Percentiles rank a stretch among this genome's conserved stretches.
These are phyloP conservation scores for Calonectria pauciramosa DNA, from an alignment of 2,329 filamentous ascomycete genomes.

Conservation along the genomic window DNA sequence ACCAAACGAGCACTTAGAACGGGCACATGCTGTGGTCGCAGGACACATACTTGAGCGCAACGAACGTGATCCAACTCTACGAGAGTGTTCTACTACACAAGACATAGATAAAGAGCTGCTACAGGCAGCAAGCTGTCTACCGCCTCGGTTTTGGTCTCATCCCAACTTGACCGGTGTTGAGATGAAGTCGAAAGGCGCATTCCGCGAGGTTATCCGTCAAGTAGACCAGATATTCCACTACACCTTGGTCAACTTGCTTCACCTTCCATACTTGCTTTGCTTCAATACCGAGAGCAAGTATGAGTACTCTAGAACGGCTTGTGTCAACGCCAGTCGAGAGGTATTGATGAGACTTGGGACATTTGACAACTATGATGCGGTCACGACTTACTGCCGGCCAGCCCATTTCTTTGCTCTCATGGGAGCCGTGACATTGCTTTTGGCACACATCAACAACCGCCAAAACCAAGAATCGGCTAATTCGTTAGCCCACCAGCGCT, in stretches of 20 bases:
- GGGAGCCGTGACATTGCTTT: slow-evolving; percentile 17
- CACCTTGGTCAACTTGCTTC: slow-evolving; percentile 13
- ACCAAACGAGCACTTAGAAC: background rate
- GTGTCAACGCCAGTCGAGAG: slow-evolving; percentile 24
- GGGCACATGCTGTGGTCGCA: background rate
- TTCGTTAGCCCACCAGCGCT: slow-evolving; percentile 16
- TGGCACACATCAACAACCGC: slow-evolving; percentile 17
- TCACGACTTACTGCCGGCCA: slow-evolving; percentile 8
- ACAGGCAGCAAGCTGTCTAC: background rate
- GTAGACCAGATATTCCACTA: slow-evolving; percentile 11
- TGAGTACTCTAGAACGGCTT: slow-evolving; percentile 14
- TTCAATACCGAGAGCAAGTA: background rate
- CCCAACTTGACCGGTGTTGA: background rate
- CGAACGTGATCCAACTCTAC: background rate
- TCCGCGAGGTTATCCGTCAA: slow-evolving; percentile 1
- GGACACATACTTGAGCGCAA: slow-evolving; percentile 8
- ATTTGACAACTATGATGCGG: slow-evolving; percentile 9
- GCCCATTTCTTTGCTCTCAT: slow-evolving; percentile 24
- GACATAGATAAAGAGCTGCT: background rate
- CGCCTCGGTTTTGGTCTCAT: slow-evolving; percentile 1
- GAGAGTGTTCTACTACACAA: background rate
- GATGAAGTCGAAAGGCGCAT: background rate
- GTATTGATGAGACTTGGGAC: slow-evolving; percentile 7
- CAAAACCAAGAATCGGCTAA: background rate
- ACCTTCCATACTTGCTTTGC: slow-evolving; percentile 9